Percentiles rank a stretch among this genome's conserved stretches.
Evolutionary conservation across 2,329 filamentous ascomycete genomes (phyloP).

Genomic region (Colletotrichum camelliae): DNA sequence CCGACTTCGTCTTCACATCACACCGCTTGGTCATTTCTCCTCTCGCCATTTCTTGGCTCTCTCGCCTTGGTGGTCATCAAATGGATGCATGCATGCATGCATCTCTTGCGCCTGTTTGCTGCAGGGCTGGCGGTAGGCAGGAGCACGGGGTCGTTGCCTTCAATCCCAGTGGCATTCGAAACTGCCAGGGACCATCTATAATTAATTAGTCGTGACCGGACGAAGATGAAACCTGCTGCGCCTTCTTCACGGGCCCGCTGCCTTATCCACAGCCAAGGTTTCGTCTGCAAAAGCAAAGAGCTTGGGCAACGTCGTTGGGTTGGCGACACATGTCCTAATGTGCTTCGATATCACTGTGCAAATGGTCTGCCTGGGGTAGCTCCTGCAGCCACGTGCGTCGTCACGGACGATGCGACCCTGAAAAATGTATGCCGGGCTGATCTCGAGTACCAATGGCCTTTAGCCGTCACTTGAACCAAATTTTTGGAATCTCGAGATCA

Average conservation of each 20-base stretch:
- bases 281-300: not conserved
- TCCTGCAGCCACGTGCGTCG: slow-evolving; percentile 6
- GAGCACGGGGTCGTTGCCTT: not conserved
- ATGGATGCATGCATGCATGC: not conserved
- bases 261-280: not conserved
- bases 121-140: not conserved
- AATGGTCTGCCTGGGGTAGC: not conserved
- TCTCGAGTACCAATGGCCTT: not conserved
- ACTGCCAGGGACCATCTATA: slow-evolving; percentile 9
- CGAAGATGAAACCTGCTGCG: slow-evolving; percentile 36
- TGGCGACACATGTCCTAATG: not conserved
- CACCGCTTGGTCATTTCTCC: not conserved
- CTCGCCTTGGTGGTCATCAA: not conserved
- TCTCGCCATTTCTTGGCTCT: not conserved
- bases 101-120: not conserved
- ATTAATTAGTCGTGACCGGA: slow-evolving; percentile 2
- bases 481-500: not conserved
- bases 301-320: not conserved
- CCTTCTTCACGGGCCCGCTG: slow-evolving; percentile 18
- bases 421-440: not conserved
- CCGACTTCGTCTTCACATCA: not conserved
- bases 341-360: not conserved
- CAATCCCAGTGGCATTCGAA: slow-evolving; percentile 8
- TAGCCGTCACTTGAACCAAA: not conserved
- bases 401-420: slow-evolving; percentile 17